Percentiles rank a stretch among this genome's conserved stretches.
These are phyloP conservation scores for Podaxis carcinomalis DNA, from an alignment of 768 basidiomycete genomes.

Conservation along the genomic window DNA sequence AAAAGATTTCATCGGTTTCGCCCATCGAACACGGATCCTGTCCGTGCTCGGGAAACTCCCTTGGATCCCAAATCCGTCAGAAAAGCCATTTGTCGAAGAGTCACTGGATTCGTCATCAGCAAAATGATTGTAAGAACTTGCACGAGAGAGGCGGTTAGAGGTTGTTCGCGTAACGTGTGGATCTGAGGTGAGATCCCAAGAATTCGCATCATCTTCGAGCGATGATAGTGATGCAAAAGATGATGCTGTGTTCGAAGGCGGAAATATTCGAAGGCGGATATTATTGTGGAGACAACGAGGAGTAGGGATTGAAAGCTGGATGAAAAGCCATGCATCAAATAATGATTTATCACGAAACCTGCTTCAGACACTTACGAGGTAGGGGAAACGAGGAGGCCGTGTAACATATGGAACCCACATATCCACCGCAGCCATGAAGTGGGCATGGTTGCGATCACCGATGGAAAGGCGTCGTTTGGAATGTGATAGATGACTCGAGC, in stretches of 20 bases:
- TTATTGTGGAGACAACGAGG: slow-evolving; percentile 77
- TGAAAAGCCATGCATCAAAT: slow-evolving; percentile 7
- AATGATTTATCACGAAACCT: not conserved
- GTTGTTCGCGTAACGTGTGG: slow-evolving; percentile 63
- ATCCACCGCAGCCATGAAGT: slow-evolving; percentile 81
- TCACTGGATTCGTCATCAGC: slow-evolving; percentile 84
- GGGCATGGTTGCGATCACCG: slow-evolving; percentile 53
- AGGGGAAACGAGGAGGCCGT: slow-evolving; percentile 70
- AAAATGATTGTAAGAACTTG: slow-evolving; percentile 62
- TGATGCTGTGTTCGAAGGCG: slow-evolving; percentile 46
- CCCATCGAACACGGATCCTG: slow-evolving; percentile 74
- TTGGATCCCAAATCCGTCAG: slow-evolving; percentile 64
- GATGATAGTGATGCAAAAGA: slow-evolving; percentile 77
- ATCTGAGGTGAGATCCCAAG: slow-evolving; percentile 77
- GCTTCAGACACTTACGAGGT: slow-evolving; percentile 43
- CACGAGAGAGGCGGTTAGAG: slow-evolving; percentile 44
- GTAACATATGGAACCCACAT: slow-evolving; percentile 69
- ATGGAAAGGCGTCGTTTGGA: slow-evolving; percentile 50
- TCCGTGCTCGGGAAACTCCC: slow-evolving; percentile 79
- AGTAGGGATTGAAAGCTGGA: slow-evolving; percentile 69
- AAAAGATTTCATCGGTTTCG: slow-evolving; percentile 51
- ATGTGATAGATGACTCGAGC: slow-evolving; percentile 4
- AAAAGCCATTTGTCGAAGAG: slow-evolving; percentile 49
- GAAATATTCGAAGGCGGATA: slow-evolving; percentile 70
- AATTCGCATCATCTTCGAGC: slow-evolving; percentile 59